Base-by-base conservation (phyloP, 2,329 filamentous ascomycete genomes). In the Colletotrichum neosansevieriae region DNA sequence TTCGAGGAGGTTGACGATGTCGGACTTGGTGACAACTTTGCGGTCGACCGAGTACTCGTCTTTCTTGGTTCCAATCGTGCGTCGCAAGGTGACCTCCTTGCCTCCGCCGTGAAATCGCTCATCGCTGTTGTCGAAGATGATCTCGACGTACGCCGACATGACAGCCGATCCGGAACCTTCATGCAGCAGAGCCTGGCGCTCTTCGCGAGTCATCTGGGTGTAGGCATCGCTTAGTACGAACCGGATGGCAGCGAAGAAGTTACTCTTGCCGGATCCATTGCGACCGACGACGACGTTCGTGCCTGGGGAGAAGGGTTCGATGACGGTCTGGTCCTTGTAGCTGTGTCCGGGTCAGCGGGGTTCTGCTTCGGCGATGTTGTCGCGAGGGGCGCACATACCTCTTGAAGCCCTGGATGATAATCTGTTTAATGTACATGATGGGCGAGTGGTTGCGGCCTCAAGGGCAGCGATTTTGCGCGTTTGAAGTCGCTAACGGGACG, bases 371-470 rank as follows among this genome's bases (percentile, higher is more conserved):
- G 59, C 21, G 38, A n/a, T 53, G 29, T 40, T 44, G 57, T 53
- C 49, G 53, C 63, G 54, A 44, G 54, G 49, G 17, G 65, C 81
- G 73, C 81, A 97, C 94, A 81, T 97, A 54, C 94, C 94, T 98
- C 84, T 99, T 99, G 84, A 99, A 99, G 89, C 96, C 96, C 81
- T 99, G 96, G 79, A 99, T 98, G 81, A 98, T 98, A 80, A 98
- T 98, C 85, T 99, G 96, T 82, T 99, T 99, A 88, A 99, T 98
- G 85, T 97, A 96, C 94, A 98, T 97, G 78, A 75, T 85, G 76
- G 42, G 60, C 13, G 49, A 38, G 59, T 56, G 58, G 63, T 57
- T 50, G 63, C 68, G 32, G 63, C 67, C 63, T 59, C 57, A 57
- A 67, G 60, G 63, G 70, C 70, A 57, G 70, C 70, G 42, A 57